These are phyloP conservation scores for Diatrype stigma DNA, from an alignment of 2,329 filamentous ascomycete species.

Conservation along the genomic window DNA sequence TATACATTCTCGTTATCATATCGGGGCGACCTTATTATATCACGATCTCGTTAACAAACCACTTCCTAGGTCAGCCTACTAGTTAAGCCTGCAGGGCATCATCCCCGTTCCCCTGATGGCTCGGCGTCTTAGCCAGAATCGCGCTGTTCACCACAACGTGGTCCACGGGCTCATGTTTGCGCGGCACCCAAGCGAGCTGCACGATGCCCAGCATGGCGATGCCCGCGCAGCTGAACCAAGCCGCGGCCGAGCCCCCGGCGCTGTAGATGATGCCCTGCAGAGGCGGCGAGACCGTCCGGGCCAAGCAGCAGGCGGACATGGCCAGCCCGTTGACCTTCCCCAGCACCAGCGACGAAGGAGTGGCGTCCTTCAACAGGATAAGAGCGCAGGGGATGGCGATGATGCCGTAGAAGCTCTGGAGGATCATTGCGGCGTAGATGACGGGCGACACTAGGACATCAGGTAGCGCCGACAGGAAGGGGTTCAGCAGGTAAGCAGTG, in stretches of 20 bases:
- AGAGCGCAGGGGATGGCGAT: conserved; percentile 64
- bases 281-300: conserved; percentile 65
- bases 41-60: too few species aligned
- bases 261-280: conserved; percentile 65
- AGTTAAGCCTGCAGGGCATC: neutral
- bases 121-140: conserved; percentile 10
- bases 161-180: conserved; percentile 17
- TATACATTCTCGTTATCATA: too few species aligned
- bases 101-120: neutral
- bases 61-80: too few species aligned
- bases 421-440: conserved; percentile 60
- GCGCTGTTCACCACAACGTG: conserved; percentile 13
- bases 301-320: conserved; percentile 67
- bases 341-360: conserved; percentile 56
- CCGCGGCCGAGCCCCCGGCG: conserved; percentile 44
- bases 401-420: conserved; percentile 66
- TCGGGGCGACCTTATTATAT: too few species aligned
- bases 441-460: conserved; percentile 49
- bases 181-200: conserved; percentile 28
- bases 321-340: conserved; percentile 70
- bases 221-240: conserved; percentile 36
- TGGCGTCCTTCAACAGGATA: conserved; percentile 69
- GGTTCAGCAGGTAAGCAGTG: conserved; percentile 63
- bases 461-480: conserved; percentile 60
- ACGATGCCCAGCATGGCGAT: conserved; percentile 24